These are phyloP conservation scores for Monosporascus sp. DNA, from an alignment of 2,329 filamentous ascomycete genomes.

Conservation along the genomic window DNA sequence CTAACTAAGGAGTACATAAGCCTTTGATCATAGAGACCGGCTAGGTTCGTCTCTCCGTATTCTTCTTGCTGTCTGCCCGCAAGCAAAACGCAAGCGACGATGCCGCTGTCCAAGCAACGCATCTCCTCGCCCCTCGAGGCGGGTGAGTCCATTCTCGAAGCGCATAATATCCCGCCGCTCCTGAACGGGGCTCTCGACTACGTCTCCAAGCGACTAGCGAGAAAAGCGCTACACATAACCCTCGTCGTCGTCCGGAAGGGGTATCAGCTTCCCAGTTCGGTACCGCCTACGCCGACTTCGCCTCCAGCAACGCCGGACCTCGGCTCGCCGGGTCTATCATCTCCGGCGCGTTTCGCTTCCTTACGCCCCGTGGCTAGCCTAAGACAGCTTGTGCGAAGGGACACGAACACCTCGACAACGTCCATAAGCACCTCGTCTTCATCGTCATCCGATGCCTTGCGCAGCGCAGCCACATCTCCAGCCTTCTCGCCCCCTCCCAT, in stretches of 20 bases:
- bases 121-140: constrained; percentile 62
- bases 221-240: constrained; percentile 50
- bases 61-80: too few species aligned
- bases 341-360: constrained; percentile 24
- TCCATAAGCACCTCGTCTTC: constrained; percentile 24
- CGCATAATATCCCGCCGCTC: constrained; percentile 50
- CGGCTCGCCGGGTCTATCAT: constrained; percentile 24
- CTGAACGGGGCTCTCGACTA: constrained; percentile 53
- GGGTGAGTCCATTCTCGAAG: constrained; percentile 52
- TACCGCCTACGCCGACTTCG: constrained; percentile 26
- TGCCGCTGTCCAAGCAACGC: constrained; percentile 43
- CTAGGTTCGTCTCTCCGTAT: too few species aligned
- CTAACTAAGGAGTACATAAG: too few species aligned
- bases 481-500: constrained; percentile 15
- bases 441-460: constrained; percentile 8
- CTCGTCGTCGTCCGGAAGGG: constrained; percentile 53
- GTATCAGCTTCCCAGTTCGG: constrained; percentile 44
- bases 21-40: too few species aligned
- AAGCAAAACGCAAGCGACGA: constrained; percentile 5
- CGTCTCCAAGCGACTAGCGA: constrained; percentile 48
- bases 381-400: constrained; percentile 34
- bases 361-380: constrained; percentile 25
- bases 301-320: constrained; percentile 24
- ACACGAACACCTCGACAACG: constrained; percentile 27
- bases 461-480: constrained; percentile 9